These are phyloP conservation scores for Lactarius psammicola DNA, from an alignment of 768 basidiomycete genomes.

Conservation along the genomic window DNA sequence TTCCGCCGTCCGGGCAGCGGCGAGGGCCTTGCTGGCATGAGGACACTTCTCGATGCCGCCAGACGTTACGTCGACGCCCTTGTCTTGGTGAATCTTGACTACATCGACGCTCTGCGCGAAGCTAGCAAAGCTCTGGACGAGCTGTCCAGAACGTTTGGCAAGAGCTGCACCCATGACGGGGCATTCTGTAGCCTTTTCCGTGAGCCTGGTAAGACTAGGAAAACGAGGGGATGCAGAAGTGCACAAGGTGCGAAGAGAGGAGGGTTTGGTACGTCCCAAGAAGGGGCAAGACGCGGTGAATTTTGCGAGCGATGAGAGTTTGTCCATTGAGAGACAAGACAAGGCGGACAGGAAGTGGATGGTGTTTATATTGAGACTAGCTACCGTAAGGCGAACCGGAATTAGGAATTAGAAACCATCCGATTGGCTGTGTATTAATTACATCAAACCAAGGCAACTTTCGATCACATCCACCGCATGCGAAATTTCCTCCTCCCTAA, in stretches of 20 bases:
- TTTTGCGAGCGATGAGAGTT: conserved; percentile 65
- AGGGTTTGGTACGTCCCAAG: conserved; percentile 74
- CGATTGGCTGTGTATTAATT: conserved; percentile 17
- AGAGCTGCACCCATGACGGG: conserved; percentile 97
- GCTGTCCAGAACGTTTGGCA: conserved; percentile 73
- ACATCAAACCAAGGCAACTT: conserved; percentile 55
- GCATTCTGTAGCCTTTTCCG: conserved; percentile 85
- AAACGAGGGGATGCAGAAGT: conserved; percentile 68
- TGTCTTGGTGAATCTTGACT: conserved; percentile 79
- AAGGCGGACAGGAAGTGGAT: conserved; percentile 29
- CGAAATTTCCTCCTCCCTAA: conserved; percentile 79
- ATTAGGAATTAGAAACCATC: conserved; percentile 11
- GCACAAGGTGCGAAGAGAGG: conserved; percentile 77
- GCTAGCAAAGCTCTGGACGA: conserved; percentile 82
- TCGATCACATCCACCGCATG: conserved; percentile 84
- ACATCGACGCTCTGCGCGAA: conserved; percentile 80
- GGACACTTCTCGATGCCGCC: conserved; percentile 84
- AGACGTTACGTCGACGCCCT: conserved; percentile 60
- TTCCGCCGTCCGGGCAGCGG: conserved; percentile 54
- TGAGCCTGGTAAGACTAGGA: conserved; percentile 75
- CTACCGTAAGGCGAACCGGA: background rate
- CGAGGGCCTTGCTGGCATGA: conserved; percentile 81
- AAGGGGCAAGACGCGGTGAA: conserved; percentile 88
- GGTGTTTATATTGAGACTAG: conserved; percentile 22
- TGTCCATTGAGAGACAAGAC: conserved; percentile 56